These are phyloP conservation scores for Rosa lucieae DNA, from an alignment of 306 rosid genomes.

Conservation along the genomic window DNA sequence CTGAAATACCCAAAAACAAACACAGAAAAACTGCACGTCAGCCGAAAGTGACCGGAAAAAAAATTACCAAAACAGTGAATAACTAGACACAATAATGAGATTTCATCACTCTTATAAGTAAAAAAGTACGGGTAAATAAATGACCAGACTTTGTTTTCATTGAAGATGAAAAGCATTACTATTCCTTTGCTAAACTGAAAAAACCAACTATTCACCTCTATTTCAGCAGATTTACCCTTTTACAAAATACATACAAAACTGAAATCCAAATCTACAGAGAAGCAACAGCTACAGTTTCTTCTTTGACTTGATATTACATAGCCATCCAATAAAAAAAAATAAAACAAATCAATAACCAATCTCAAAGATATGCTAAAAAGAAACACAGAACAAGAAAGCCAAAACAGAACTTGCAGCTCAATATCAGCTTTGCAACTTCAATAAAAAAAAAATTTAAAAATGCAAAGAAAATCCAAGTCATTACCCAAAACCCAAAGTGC, in stretches of 20 bases:
- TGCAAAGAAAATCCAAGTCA: constrained; percentile 37
- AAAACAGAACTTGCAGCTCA: constrained; percentile 22
- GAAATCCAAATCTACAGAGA: constrained; percentile 12
- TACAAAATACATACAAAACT: constrained; percentile 13
- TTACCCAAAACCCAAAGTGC: constrained; percentile 24
- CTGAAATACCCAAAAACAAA: constrained; percentile 30
- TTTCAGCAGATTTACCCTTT: constrained; percentile 31
- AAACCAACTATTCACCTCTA: constrained; percentile 32
- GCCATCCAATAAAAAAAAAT: constrained; percentile 21
- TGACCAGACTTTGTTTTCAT: constrained; percentile 32
- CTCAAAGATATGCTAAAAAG: constrained; percentile 13
- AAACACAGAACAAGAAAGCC: constrained; percentile 29
- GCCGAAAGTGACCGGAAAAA: constrained; percentile 12
- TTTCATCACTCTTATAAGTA: constrained; percentile 35
- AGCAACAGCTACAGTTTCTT: constrained; percentile 19
- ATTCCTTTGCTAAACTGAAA: constrained; percentile 46
- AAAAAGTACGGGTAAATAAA: constrained; percentile 31
- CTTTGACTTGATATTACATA: constrained; percentile 26
- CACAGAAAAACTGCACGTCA: constrained; percentile 42
- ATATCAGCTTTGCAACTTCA: constrained; percentile 29
- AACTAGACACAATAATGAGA: constrained; percentile 44
- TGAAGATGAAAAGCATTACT: constrained; percentile 51
- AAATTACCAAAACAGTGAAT: constrained; percentile 23
- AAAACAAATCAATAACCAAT: constrained; percentile 21
- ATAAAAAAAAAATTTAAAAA: constrained; percentile 10